Base-by-base conservation (phyloP, 1,284 basidiomycete genomes). In the Clitocybe nebularis region DNA sequence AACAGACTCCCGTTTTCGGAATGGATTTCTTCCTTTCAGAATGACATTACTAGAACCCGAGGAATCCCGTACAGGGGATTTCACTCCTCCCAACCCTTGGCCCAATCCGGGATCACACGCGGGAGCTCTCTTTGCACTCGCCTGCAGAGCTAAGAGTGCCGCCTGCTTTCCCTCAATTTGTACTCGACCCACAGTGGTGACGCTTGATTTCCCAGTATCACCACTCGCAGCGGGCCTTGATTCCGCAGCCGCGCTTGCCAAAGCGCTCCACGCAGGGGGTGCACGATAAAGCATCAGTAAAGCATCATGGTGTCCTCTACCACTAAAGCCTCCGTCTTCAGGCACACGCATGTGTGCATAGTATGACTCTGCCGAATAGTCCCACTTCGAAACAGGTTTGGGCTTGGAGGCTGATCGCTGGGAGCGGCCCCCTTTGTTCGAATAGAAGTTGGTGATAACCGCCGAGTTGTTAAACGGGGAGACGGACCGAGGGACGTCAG, bases 271-370 rank as follows among this genome's bases (percentile, higher is more conserved):
- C n/a, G 50, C 28, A 9, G 53, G 51, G 25, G 55, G 55, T 1
- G 55, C 44, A 5, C 75, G 71, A 50, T 64, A 73, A 14, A 78
- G 67, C 61, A 68, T 70, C 17, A 74, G 57, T 9, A 51, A 47
- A 14, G 61, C 50, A 28, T 61, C 56, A 13, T 48, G 45, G 25
- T 36, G 24, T 11, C 38, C 36, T 17, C n/a, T n/a, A n/a, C n/a
- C n/a, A n/a, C n/a, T n/a, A n/a, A n/a, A n/a, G n/a, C n/a, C n/a
- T n/a, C n/a, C n/a, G n/a, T n/a, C n/a, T n/a, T n/a, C n/a, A n/a
- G n/a, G n/a, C n/a, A n/a, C n/a, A 16, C 33, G 48, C 38, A 40
- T 48, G 45, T 33, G 44, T 19, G 42, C 49, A 38, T 45, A 47
- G 38, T 40, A 44, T 38, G 28, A 43, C 33, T 50, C 50, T 34